These are phyloP conservation scores for Botrytis elliptica DNA, from an alignment of 2,329 filamentous ascomycete genomes.

Conservation along the genomic window DNA sequence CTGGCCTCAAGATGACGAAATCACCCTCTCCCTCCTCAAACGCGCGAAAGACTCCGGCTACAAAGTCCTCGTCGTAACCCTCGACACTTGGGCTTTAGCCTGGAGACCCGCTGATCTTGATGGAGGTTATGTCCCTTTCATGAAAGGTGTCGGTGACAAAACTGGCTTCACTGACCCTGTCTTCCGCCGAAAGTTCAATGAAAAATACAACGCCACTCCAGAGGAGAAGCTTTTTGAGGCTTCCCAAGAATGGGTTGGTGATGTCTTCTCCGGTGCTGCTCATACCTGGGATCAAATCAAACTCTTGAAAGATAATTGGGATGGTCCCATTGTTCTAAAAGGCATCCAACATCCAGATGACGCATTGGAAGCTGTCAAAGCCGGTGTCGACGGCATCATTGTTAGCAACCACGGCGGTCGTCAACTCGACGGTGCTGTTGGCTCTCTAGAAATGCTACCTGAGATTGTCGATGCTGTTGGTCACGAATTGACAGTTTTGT, in stretches of 20 bases:
- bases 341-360: slow-evolving; percentile 54
- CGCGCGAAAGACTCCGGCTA: slow-evolving; percentile 63
- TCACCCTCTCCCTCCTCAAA: slow-evolving; percentile 61
- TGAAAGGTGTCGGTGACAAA: slow-evolving; percentile 56
- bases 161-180: slow-evolving; percentile 67
- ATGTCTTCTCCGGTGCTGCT: slow-evolving; percentile 51
- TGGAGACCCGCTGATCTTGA: slow-evolving; percentile 71
- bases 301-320: slow-evolving; percentile 59
- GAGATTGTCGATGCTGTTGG: slow-evolving; percentile 63
- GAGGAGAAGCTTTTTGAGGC: slow-evolving; percentile 49
- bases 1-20: slow-evolving; percentile 65
- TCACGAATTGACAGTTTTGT: slow-evolving; percentile 56
- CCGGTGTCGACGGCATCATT: slow-evolving; percentile 51
- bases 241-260: slow-evolving; percentile 51
- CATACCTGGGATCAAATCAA: slow-evolving; percentile 62
- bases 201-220: slow-evolving; percentile 47
- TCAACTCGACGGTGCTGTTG: slow-evolving; percentile 56
- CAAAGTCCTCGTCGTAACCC: slow-evolving; percentile 66
- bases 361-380: slow-evolving; percentile 45
- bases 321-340: slow-evolving; percentile 63
- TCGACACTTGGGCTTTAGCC: slow-evolving; percentile 67
- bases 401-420: slow-evolving; percentile 58
- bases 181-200: slow-evolving; percentile 57
- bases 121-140: slow-evolving; percentile 58
- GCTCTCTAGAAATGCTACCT: slow-evolving; percentile 56